phyloP scores from a whole-genome alignment of 108 stramenopile species.

The Nitzschia putrida region DNA sequence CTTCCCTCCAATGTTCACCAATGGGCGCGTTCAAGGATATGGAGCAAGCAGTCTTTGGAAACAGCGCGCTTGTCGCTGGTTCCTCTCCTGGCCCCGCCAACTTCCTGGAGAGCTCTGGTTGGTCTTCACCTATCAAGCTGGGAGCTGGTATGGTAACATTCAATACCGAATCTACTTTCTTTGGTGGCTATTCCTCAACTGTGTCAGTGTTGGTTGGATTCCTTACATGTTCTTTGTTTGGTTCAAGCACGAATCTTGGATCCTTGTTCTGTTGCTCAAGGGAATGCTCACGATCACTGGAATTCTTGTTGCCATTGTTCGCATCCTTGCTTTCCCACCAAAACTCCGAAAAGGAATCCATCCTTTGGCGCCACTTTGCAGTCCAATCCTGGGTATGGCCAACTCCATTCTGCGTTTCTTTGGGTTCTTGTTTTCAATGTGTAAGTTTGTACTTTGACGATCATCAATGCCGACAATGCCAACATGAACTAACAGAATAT shows the following conservation, averaged over 20 bases:
- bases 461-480: too few relatives aligned
- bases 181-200: constrained; percentile 23
- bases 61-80: constrained; percentile 20
- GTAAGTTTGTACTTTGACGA: constrained; percentile 1
- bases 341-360: constrained; percentile 15
- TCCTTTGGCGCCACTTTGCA: constrained; percentile 8
- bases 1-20: constrained; percentile 20
- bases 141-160: constrained; percentile 18
- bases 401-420: constrained; percentile 20
- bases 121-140: constrained; percentile 14
- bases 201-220: constrained; percentile 18
- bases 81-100: constrained; percentile 24
- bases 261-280: constrained; percentile 16
- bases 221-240: constrained; percentile 23
- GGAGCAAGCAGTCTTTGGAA: constrained; percentile 24
- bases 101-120: constrained; percentile 13
- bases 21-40: constrained; percentile 18
- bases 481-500: background rate
- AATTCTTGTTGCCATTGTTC: constrained; percentile 4
- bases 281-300: constrained; percentile 12
- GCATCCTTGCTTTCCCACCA: constrained; percentile 3
- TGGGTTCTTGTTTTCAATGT: constrained; percentile 17
- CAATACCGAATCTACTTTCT: constrained; percentile 22
- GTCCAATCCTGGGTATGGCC: constrained; percentile 16
- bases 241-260: constrained; percentile 20